Conservation (phyloP, 768 basidiomycete genomes). For the Leccinum aurantiacum region DNA sequence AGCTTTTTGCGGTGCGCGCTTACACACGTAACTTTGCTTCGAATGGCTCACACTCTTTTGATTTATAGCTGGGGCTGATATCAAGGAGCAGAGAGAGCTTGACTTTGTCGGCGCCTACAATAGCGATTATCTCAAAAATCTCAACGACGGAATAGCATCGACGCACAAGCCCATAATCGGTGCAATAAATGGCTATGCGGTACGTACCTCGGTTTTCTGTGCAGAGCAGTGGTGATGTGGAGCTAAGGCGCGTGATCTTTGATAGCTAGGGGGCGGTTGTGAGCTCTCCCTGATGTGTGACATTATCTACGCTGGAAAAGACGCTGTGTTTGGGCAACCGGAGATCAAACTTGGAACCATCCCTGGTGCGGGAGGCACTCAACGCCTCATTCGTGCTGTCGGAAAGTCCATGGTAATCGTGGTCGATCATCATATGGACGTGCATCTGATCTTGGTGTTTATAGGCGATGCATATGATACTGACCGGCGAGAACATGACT, state of each 20-base stretch:
- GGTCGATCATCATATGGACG: background rate
- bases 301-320: conserved; percentile 85
- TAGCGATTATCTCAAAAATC: conserved; percentile 42
- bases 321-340: conserved; percentile 90
- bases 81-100: conserved; percentile 95
- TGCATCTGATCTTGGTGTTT: background rate
- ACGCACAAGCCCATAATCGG: conserved; percentile 90
- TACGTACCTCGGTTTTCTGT: conserved; percentile 24
- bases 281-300: conserved; percentile 97
- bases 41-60: background rate
- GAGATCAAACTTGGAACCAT: conserved; percentile 95
- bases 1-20: conserved; percentile 53
- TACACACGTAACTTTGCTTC: background rate
- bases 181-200: conserved; percentile 90
- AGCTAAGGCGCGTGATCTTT: conserved; percentile 24
- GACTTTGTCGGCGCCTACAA: conserved; percentile 53
- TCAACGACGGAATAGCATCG: conserved; percentile 43
- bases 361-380: conserved; percentile 92
- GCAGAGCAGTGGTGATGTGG: background rate
- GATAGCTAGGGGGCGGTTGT: conserved; percentile 91
- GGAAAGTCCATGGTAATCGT: conserved; percentile 64
- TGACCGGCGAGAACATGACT: conserved; percentile 48
- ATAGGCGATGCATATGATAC: conserved; percentile 56
- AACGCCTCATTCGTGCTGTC: conserved; percentile 79
- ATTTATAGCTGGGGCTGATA: conserved; percentile 80